These are phyloP conservation scores for Daldinia decipiens DNA, from an alignment of 495 filamentous ascomycete species.

Conservation along the genomic window DNA sequence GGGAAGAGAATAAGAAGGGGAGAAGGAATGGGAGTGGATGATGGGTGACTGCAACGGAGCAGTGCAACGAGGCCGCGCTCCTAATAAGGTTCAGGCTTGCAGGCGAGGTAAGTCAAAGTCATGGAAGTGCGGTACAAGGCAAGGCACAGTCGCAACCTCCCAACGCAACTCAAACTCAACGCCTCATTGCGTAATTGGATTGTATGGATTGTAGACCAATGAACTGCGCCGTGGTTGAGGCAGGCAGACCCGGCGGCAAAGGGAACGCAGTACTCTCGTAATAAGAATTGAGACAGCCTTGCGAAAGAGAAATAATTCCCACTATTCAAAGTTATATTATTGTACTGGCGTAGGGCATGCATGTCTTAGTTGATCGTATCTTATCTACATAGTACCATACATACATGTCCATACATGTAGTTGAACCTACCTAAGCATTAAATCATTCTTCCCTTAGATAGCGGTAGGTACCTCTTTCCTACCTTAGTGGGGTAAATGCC, in stretches of 20 bases:
- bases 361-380: neutral
- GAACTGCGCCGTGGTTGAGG: constrained; percentile 15
- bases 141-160: constrained; percentile 23
- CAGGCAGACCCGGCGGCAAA: neutral
- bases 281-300: neutral
- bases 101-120: constrained; percentile 18
- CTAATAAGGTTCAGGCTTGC: constrained; percentile 31
- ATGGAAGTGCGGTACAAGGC: constrained; percentile 9
- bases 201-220: constrained; percentile 26
- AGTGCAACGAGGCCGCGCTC: constrained; percentile 20
- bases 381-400: neutral
- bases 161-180: constrained; percentile 32
- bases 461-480: no score
- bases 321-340: constrained; percentile 1
- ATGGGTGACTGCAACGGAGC: constrained; percentile 26
- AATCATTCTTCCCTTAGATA: no score
- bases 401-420: neutral
- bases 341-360: neutral
- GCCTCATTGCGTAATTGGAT: constrained; percentile 39
- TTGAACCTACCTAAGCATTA: neutral
- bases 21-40: constrained; percentile 7
- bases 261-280: neutral
- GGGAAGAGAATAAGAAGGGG: constrained; percentile 12
- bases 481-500: neutral
- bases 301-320: neutral